Evolutionary conservation across 805 yeast species (phyloP).

Genomic region (Yarrowia yakushimensis): DNA sequence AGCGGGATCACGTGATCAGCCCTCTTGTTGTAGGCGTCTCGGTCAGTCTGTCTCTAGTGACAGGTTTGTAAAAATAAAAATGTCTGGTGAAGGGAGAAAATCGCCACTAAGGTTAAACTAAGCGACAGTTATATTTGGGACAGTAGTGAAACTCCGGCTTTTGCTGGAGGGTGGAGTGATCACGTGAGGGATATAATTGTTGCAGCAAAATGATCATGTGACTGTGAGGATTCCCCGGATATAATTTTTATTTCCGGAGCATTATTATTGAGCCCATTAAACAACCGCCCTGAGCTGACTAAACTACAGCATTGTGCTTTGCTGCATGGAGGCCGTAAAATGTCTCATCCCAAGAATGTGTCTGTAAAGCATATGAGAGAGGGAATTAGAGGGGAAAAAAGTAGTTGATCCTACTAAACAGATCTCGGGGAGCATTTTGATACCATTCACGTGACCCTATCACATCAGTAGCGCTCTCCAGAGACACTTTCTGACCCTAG

Average conservation of each 20-base stretch:
- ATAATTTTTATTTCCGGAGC: no score
- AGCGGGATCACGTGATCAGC: neutral
- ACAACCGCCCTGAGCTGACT: no score
- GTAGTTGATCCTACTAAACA: neutral
- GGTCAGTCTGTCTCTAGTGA: neutral
- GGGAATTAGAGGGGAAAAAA: neutral
- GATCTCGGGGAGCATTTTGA: neutral
- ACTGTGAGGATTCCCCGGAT: neutral
- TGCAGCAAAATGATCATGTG: no score
- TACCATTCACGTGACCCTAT: neutral
- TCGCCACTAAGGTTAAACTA: conserved; percentile 22
- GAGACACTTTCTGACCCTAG: neutral
- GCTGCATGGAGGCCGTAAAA: neutral
- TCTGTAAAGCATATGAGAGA: neutral
- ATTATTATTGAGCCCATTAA: neutral
- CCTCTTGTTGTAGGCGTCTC: neutral
- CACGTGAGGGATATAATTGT: no score
- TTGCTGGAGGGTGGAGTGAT: no score
- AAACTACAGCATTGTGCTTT: no score
- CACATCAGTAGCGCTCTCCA: neutral
- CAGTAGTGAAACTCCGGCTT: neutral
- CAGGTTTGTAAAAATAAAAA: neutral
- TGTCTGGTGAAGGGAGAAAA: neutral
- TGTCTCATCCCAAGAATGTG: neutral
- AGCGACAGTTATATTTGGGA: conserved; percentile 1